These are phyloP conservation scores for Pittosporum tobira DNA, from an alignment of 129 eudicot species.

Conservation along the genomic window DNA sequence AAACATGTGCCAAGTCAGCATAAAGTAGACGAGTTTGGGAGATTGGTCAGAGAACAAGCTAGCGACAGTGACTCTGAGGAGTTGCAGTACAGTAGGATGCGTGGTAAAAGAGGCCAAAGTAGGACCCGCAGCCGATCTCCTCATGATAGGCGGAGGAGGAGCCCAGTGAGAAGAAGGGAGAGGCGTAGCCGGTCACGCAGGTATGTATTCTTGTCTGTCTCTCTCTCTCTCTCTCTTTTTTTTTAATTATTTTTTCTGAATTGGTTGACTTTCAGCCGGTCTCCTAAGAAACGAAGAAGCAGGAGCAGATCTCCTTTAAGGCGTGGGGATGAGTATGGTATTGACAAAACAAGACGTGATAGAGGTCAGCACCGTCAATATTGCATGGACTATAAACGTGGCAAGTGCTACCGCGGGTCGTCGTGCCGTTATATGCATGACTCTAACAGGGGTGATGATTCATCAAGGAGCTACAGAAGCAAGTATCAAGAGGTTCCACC, in stretches of 20 bases:
- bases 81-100: conserved; percentile 35
- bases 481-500: conserved; percentile 26
- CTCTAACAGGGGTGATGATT: conserved; percentile 33
- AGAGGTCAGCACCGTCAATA: conserved; percentile 31
- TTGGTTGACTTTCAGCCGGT: conserved; percentile 45
- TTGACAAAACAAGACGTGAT: conserved; percentile 44
- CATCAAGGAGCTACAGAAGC: conserved; percentile 30
- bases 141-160: conserved; percentile 44
- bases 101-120: conserved; percentile 54
- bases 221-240: neutral
- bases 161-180: conserved; percentile 50
- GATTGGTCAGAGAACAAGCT: conserved; percentile 57
- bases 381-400: conserved; percentile 56
- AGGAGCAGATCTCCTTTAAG: conserved; percentile 71
- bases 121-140: conserved; percentile 69
- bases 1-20: conserved; percentile 13
- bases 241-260: too few relatives aligned
- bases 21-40: conserved; percentile 87
- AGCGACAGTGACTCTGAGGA: conserved; percentile 75
- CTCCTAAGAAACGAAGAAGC: conserved; percentile 66
- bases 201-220: conserved; percentile 22
- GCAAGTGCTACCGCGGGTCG: conserved; percentile 70
- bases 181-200: conserved; percentile 79
- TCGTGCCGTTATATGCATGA: conserved; percentile 58
- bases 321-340: conserved; percentile 29